Base-by-base conservation (phyloP, 2,329 filamentous ascomycete species). In the Exophiala oligosperma region DNA sequence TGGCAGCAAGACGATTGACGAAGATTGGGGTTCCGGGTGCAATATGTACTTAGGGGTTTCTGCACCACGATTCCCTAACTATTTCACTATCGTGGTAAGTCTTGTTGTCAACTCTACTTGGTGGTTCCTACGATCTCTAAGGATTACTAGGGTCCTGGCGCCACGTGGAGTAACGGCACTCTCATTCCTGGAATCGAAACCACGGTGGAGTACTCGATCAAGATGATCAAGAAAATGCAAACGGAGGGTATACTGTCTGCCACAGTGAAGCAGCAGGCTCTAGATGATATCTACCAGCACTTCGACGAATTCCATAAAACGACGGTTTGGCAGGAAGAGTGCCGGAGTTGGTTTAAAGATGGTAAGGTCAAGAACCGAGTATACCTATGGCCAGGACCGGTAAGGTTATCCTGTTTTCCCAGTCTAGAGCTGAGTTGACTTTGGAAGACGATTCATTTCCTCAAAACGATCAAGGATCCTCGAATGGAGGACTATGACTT, bases 151-250 rank as follows among this genome's bases (percentile, higher is more conserved):
- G 26, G 59, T 6, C 63, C 66, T 1, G 65, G 61, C 32, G 67
- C 73, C 71, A 76, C 76, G 0, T 71, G 78, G 1, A 75, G 76
- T 53, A 79, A 78, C 60, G 78, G 28, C 69, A 70, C 0, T 74
- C 74, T 78, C 0, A 73, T 75, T 44, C 60, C 72, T 6, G 41
- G 72, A 29, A 67, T 74, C 8, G 73, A 75, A 51, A 70, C 66
- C 35, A 62, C 62, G 12, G 59, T 71, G 7, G 71, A 74, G 29
- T 74, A 75, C 49, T 68, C 72, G 52, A 70, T 72, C 1, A 54
- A 67, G 43, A 71, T 68, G 17, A 61, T 71, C 11, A 56, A 57
- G n/a, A 74, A 75, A 62, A 71, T 74, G 59, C 72, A 74, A 53
- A 68, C 69, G 2, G 72, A 75, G 21, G 69, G 69, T 35, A 71